A percentile compares a stretch with the other conserved stretches of the same genome.
These are phyloP conservation scores for Dryas octopetala DNA, from an alignment of 306 rosid species.

Conservation along the genomic window DNA sequence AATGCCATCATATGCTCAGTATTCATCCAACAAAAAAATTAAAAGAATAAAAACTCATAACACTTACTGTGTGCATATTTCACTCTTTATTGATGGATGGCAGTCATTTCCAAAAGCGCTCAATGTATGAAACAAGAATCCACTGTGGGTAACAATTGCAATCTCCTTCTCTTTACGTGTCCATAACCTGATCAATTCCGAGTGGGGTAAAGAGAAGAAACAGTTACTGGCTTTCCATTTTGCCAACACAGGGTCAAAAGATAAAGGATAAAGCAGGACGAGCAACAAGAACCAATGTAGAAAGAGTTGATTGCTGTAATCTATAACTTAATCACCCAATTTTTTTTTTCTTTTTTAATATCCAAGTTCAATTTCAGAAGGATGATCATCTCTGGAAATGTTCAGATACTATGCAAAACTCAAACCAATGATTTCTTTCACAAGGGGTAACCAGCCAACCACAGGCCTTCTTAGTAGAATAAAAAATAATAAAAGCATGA, in stretches of 20 bases:
- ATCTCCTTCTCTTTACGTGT: slow-evolving; percentile 88
- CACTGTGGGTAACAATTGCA: slow-evolving; percentile 79
- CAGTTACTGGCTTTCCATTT: not conserved
- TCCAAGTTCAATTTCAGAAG: not conserved
- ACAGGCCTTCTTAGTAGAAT: not conserved
- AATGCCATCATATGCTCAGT: slow-evolving; percentile 17
- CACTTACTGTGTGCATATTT: slow-evolving; percentile 70
- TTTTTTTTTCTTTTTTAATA: too few species aligned
- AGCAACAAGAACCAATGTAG: not conserved
- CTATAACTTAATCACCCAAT: not conserved
- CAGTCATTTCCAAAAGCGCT: slow-evolving; percentile 81
- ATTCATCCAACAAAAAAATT: not conserved
- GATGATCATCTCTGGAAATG: not conserved
- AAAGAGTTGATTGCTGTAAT: not conserved
- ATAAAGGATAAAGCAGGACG: not conserved
- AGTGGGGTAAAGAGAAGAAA: not conserved
- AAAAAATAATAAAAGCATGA: not conserved
- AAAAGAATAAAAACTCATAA: not conserved
- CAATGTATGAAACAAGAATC: slow-evolving; percentile 64
- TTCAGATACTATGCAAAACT: not conserved
- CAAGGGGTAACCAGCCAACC: not conserved
- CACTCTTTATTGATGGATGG: slow-evolving; percentile 67
- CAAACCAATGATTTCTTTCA: not conserved
- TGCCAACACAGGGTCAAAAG: not conserved
- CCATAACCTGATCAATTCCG: slow-evolving; percentile 70